Conservation (phyloP, 371 early-diverging fungal genomes). For the Haplosporangium sp. region DNA sequence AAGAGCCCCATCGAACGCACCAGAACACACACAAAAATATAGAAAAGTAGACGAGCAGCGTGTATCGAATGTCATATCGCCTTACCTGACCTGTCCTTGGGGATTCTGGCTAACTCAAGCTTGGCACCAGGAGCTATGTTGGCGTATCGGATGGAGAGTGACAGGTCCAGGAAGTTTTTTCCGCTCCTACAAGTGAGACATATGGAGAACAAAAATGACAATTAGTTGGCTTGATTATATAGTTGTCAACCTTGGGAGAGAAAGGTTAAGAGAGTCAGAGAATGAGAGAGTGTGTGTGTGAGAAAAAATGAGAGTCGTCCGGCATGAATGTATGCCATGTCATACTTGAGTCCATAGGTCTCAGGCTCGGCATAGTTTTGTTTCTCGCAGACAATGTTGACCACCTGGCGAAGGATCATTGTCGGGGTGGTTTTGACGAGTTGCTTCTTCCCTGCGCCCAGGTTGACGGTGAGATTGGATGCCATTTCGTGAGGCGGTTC, state of each 20-base stretch:
- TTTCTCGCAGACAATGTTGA: slow-evolving; percentile 54
- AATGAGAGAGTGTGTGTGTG: background rate
- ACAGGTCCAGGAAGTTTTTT: slow-evolving; percentile 62
- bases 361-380: slow-evolving; percentile 53
- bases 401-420: slow-evolving; percentile 57
- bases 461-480: slow-evolving; percentile 55
- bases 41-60: slow-evolving; percentile 1
- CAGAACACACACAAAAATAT: background rate
- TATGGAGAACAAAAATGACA: background rate
- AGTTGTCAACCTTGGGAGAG: no score
- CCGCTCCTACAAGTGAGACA: slow-evolving; percentile 41
- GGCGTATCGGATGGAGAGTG: slow-evolving; percentile 71
- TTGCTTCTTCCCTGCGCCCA: slow-evolving; percentile 55
- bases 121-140: slow-evolving; percentile 73
- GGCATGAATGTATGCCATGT: background rate
- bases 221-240: no score
- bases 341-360: slow-evolving; percentile 58
- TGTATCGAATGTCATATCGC: background rate
- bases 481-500: slow-evolving; percentile 43
- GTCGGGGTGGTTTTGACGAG: slow-evolving; percentile 57
- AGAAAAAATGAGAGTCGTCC: background rate
- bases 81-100: slow-evolving; percentile 52
- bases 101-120: slow-evolving; percentile 59
- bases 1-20: background rate
- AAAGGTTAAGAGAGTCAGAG: background rate